Percentiles rank a stretch among this genome's conserved stretches.
Conservation (phyloP, 139 green algal genomes). For the Closterium sp. region DNA sequence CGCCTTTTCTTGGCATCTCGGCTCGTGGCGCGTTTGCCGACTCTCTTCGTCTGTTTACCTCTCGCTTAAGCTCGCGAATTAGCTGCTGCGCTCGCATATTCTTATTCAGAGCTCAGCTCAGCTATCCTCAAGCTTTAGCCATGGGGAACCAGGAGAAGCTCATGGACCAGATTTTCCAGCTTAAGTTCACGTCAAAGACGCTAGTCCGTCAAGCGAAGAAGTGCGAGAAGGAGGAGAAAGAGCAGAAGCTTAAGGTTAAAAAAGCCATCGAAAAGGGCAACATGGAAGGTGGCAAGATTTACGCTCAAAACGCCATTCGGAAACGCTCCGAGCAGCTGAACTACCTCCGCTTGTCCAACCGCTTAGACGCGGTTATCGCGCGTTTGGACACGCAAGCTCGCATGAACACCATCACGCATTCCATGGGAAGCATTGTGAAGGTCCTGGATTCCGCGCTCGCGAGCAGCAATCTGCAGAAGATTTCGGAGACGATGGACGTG, state of each 20-base stretch:
- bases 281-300: slow-evolving; percentile 83
- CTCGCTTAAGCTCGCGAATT: background rate
- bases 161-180: slow-evolving; percentile 89
- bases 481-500: slow-evolving; percentile 82
- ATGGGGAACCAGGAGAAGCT: slow-evolving; percentile 55
- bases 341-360: slow-evolving; percentile 85
- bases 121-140: background rate
- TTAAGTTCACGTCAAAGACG: slow-evolving; percentile 94
- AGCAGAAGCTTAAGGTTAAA: slow-evolving; percentile 90
- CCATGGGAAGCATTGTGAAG: slow-evolving; percentile 95
- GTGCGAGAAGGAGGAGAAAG: slow-evolving; percentile 94
- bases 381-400: slow-evolving; percentile 85
- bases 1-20: background rate
- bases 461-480: slow-evolving; percentile 88
- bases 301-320: slow-evolving; percentile 89
- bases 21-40: background rate
- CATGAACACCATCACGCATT: slow-evolving; percentile 85
- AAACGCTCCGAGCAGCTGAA: slow-evolving; percentile 92
- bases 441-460: slow-evolving; percentile 78
- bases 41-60: background rate
- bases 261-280: slow-evolving; percentile 99
- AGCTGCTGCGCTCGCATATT: background rate
- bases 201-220: slow-evolving; percentile 79
- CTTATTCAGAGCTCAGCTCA: background rate
- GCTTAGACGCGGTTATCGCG: slow-evolving; percentile 89